Base-by-base conservation (phyloP, 257 asterid species). In the Leonotis leonurus region DNA sequence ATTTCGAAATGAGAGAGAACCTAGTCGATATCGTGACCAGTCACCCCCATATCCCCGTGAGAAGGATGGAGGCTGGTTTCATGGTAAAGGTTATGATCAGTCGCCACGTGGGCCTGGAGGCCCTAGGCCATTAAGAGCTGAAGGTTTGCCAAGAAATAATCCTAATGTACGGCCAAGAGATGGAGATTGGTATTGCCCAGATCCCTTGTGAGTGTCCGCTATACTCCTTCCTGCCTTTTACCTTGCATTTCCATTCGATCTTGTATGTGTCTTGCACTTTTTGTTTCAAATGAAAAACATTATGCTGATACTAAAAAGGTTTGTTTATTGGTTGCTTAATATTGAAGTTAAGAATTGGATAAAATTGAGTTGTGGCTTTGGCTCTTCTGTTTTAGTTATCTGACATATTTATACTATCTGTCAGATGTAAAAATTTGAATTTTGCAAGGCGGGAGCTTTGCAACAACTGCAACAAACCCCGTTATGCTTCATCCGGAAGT, bases 181-280 rank as follows among this genome's bases (percentile, higher is more conserved):
- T 44, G 96, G 98, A 54, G 98, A 91, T 65, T 88, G 98, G 98
- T 56, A 82, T 60, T 91, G 98, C 84, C 58, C 90, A 4, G 94
- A 91, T 68, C 95, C 95, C 56, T 48, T 62, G 96, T 90, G 80
- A 74, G 97, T 78, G 39, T 57, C 52, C 8, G 26, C 37, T 55
- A 5, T 29, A 54, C 46, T 49, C 55, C 33, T 60, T 43, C 30
- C 21, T 17, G 7, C 56, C 36, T 45, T 40, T 37, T 71, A 48
- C 48, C 29, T 54, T 64, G 35, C 11, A 24, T 51, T 56, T 60
- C 54, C 6, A 21, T 26, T 44, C 62, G 53, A 49, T 64, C 35
- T 27, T 66, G 33, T 16, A 16, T 49, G 25, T 49, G 14, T 48
- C 0, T 27, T 29, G 40, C 13, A 20, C 32, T 29, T 48, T 68